phyloP scores from a whole-genome alignment of 1,139 yeast genomes.

The Suhomyces atakaporum region DNA sequence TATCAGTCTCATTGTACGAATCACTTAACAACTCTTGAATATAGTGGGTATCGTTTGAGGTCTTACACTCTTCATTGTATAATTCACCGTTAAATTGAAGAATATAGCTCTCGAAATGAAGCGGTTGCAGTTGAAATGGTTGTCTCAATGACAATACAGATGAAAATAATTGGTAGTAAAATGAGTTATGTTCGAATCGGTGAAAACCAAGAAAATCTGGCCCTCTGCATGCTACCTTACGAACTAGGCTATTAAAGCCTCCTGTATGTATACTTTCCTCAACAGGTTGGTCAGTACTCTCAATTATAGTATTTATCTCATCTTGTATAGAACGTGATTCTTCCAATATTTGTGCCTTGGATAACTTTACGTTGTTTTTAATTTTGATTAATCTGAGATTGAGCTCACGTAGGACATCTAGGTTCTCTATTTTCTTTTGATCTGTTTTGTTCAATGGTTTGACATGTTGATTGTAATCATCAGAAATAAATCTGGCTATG shows the following conservation, averaged over 20 bases:
- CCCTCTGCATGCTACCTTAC: constrained; percentile 22
- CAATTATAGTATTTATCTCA: constrained; percentile 9
- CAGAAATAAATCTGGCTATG: constrained; percentile 17
- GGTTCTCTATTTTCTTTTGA: constrained; percentile 27
- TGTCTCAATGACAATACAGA: constrained; percentile 78
- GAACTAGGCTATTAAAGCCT: constrained; percentile 8
- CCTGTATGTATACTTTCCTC: neutral
- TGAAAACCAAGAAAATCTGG: constrained; percentile 21
- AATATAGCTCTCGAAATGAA: constrained; percentile 25
- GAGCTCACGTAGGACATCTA: constrained; percentile 27
- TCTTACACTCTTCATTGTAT: constrained; percentile 57
- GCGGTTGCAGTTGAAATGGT: constrained; percentile 78
- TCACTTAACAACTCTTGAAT: constrained; percentile 20
- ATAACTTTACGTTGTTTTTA: constrained; percentile 33
- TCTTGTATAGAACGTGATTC: constrained; percentile 6
- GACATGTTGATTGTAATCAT: constrained; percentile 19
- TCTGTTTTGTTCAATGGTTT: constrained; percentile 24
- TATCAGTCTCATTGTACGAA: constrained; percentile 22
- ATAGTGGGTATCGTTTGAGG: constrained; percentile 38
- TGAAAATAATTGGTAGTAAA: constrained; percentile 46
- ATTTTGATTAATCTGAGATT: constrained; percentile 24
- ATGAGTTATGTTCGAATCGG: constrained; percentile 14
- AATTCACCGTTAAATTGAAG: constrained; percentile 89
- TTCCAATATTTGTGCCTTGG: constrained; percentile 18
- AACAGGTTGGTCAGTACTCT: constrained; percentile 1